Evolutionary conservation across 1,284 basidiomycete species (phyloP).

Genomic region (Ceratobasidium papillatum): DNA sequence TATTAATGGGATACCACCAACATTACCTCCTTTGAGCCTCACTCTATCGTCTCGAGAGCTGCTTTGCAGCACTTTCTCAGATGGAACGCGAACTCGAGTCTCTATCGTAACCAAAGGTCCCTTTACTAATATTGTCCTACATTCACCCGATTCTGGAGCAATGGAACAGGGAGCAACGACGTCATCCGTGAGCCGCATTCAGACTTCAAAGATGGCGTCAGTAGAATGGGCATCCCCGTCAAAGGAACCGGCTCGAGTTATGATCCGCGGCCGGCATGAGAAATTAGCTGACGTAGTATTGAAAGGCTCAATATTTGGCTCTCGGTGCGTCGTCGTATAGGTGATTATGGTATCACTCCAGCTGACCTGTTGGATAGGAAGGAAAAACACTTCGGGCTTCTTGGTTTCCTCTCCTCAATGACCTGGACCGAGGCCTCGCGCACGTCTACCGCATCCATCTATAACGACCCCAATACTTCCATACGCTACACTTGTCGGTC

Average conservation of each 20-base stretch:
- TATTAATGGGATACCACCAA: not conserved
- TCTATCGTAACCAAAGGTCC: not conserved
- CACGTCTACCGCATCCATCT: conserved; percentile 23
- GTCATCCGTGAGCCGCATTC: not conserved
- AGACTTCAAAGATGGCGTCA: not conserved
- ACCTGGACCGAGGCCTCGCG: conserved; percentile 9
- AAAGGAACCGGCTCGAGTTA: not conserved
- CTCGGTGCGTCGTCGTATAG: not conserved
- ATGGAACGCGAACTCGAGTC: not conserved
- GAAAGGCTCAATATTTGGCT: conserved; percentile 4
- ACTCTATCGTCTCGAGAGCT: not conserved
- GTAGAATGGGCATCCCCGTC: conserved; percentile 1
- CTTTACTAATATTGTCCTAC: not conserved
- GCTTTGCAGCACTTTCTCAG: not conserved
- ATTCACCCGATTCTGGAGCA: not conserved
- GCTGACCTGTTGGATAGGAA: not conserved
- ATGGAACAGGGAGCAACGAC: not conserved
- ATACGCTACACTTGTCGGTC: conserved; percentile 17
- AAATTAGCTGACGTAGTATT: not conserved
- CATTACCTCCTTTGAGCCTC: not conserved
- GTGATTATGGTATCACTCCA: not conserved
- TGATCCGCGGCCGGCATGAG: not conserved
- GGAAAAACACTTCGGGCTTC: not conserved
- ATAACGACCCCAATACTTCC: conserved; percentile 4
- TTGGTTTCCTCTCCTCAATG: not conserved